Evolutionary conservation across 495 filamentous ascomycete genomes (phyloP).

Genomic region (Neurospora sp.): DNA sequence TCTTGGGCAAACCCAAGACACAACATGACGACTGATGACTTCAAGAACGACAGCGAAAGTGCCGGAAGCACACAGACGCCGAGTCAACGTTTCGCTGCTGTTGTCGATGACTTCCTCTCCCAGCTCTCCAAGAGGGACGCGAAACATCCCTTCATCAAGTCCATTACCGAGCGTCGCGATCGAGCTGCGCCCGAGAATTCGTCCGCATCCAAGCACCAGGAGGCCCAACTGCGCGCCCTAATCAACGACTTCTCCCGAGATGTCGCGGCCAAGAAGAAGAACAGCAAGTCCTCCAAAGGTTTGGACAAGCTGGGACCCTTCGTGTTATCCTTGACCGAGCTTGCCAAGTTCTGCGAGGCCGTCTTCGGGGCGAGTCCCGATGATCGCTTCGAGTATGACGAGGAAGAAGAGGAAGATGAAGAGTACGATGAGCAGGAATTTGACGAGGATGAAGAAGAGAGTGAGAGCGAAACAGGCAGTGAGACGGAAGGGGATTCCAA

Average conservation of each 20-base stretch:
- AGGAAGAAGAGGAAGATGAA: neutral
- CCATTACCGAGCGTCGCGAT: neutral
- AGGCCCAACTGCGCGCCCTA: neutral
- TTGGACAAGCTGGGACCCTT: constrained; percentile 3
- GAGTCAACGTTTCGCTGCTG: constrained; percentile 1
- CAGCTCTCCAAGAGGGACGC: constrained; percentile 3
- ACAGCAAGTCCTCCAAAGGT: neutral
- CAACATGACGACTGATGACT: neutral
- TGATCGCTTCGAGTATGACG: neutral
- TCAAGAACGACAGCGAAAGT: neutral
- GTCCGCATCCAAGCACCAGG: neutral
- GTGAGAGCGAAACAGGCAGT: neutral
- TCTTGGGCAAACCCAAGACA: constrained; percentile 40
- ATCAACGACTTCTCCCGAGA: neutral
- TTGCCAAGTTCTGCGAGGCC: constrained; percentile 4
- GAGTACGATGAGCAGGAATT: neutral
- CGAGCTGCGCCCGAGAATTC: neutral
- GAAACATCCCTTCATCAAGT: constrained; percentile 4
- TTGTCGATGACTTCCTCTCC: constrained; percentile 5
- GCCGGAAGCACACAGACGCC: neutral
- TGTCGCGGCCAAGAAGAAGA: neutral
- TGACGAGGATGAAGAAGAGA: neutral
- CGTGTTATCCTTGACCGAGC: neutral
- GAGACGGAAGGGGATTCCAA: neutral
- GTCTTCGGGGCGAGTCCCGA: constrained; percentile 2